phyloP scores from a whole-genome alignment of 345 rosid species.

The Zanthoxylum bungeanum region DNA sequence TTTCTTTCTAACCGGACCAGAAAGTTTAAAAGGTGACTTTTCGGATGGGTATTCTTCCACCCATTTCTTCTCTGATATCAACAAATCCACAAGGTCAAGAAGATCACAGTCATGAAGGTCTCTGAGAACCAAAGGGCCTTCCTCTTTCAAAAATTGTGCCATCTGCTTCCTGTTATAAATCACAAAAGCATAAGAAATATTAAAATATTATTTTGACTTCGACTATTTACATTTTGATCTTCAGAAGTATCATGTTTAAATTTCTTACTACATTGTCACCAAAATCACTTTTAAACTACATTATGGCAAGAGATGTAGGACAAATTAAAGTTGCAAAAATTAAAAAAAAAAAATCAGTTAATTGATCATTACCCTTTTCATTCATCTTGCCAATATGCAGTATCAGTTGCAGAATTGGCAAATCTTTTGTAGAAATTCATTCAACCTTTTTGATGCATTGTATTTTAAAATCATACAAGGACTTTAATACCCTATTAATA shows the following conservation, averaged over 20 bases:
- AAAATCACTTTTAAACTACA: neutral
- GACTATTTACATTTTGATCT: neutral
- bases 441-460: neutral
- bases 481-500: neutral
- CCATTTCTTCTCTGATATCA: slow-evolving; percentile 74
- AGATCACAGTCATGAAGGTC: slow-evolving; percentile 39
- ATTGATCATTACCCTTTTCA: neutral
- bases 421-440: neutral
- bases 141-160: slow-evolving; percentile 53
- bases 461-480: neutral
- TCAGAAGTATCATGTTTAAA: neutral
- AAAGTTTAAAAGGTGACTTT: slow-evolving; percentile 48
- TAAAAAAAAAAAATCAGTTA: neutral
- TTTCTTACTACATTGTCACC: neutral
- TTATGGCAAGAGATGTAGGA: neutral
- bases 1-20: slow-evolving; percentile 19
- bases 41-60: slow-evolving; percentile 50
- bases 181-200: slow-evolving; percentile 2
- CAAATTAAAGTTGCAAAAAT: neutral
- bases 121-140: slow-evolving; percentile 54
- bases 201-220: slow-evolving; percentile 4
- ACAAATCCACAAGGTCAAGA: slow-evolving; percentile 50
- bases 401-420: neutral
- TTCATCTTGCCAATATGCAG: neutral
- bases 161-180: slow-evolving; percentile 48